Evolutionary conservation across 2,329 filamentous ascomycete genomes (phyloP), one percentile per base, ranked within the genome.

Genomic region (Monosporascus sp.): DNA sequence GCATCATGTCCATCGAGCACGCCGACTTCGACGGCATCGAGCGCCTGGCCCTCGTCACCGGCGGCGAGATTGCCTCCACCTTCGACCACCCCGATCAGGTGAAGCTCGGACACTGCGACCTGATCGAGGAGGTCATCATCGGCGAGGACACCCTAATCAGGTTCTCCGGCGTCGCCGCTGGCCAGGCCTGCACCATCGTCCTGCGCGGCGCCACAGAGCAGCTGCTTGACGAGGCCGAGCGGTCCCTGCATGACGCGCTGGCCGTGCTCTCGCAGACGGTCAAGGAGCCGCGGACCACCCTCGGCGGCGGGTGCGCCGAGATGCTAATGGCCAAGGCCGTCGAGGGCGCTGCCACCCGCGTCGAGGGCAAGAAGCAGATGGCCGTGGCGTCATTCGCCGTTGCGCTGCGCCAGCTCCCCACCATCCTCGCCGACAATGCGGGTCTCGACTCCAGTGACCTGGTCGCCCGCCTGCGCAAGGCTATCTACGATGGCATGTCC

Each of bases 251-350:
- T 73, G 94, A 99, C 72, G 94, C 94, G 48, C 81, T 99, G 54
- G 94, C 94, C 16, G 94, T 99, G 14, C 83, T 99, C 41, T 97
- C 93, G 9, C 94, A 99, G 74, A 99, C 94, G 2, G 90, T 99
- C 64, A 90, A 88, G 72, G 92, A 97, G 74, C 94, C 94, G 50
- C 86, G 90, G 70, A 95, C 92, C 43, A 97, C 94, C 0, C 85
- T 99, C 3, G 94, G 94, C 51, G 94, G 94, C 68, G 94, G 94
- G 27, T 97, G 91, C 68, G 92, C 93, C 5, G 94, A 99, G 82
- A 97, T 97, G 93, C 78, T 96, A 63, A 99, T 99, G 94, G 90
- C 93, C 60, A 96, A 97, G 80, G 94, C 94, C 7, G 94, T 99
- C 22, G 93, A 97, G 69, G 89, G 88, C 56, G 91, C 91, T 5